Conservation (phyloP, 805 yeast species). For the Maudiozyma bulderi region DNA sequence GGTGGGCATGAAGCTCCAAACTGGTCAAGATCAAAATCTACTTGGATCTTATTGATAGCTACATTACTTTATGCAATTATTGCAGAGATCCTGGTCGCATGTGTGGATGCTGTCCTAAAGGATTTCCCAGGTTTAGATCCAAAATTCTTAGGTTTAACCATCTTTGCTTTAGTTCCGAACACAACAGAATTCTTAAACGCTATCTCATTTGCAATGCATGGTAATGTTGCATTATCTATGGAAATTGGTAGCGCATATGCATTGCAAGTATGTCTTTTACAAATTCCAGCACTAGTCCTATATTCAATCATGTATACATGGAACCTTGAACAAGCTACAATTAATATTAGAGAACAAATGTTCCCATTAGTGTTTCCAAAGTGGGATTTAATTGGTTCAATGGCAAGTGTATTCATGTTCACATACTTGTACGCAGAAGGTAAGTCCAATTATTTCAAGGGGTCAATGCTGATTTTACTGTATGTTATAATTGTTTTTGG, state of each 20-base stretch:
- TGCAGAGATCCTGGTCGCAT: slow-evolving; percentile 88
- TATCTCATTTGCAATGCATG: slow-evolving; percentile 90
- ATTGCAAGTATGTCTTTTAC: slow-evolving; percentile 85
- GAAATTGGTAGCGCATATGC: slow-evolving; percentile 98
- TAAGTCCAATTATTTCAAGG: slow-evolving; percentile 91
- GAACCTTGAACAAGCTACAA: slow-evolving; percentile 24
- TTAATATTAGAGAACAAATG: slow-evolving; percentile 27
- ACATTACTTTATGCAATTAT: slow-evolving; percentile 84
- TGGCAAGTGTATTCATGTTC: slow-evolving; percentile 79
- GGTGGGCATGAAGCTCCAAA: slow-evolving; percentile 94
- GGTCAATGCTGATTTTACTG: slow-evolving; percentile 72
- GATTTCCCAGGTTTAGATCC: slow-evolving; percentile 71
- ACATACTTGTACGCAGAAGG: slow-evolving; percentile 96
- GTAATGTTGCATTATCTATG: slow-evolving; percentile 93
- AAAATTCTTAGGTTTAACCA: slow-evolving; percentile 84
- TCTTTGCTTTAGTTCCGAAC: slow-evolving; percentile 92
- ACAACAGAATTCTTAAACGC: slow-evolving; percentile 96
- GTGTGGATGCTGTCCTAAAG: slow-evolving; percentile 77
- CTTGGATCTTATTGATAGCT: slow-evolving; percentile 72
- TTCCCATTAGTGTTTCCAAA: slow-evolving; percentile 85
- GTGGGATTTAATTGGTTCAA: slow-evolving; percentile 86
- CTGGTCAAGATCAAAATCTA: slow-evolving; percentile 82
- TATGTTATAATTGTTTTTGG: slow-evolving; percentile 72
- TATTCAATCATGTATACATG: slow-evolving; percentile 50
- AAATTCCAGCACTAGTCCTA: slow-evolving; percentile 81